Conservation (phyloP, 345 rosid species). For the Hypericum perforatum region DNA sequence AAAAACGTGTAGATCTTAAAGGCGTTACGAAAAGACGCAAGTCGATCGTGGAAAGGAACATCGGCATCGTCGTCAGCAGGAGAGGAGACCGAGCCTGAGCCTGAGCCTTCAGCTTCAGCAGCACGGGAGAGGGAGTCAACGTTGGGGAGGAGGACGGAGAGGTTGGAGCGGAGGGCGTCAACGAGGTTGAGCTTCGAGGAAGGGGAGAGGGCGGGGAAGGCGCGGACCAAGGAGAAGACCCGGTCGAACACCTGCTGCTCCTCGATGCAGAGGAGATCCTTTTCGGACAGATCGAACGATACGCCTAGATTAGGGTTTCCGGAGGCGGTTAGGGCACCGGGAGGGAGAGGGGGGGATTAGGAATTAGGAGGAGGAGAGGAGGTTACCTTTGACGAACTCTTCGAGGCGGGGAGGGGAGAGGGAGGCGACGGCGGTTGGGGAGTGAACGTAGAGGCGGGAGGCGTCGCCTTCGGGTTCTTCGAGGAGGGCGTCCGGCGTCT, state of each 20-base stretch:
- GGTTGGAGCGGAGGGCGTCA: constrained; percentile 80
- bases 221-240: constrained; percentile 54
- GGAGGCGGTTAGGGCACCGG: background rate
- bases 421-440: constrained; percentile 40
- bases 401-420: constrained; percentile 59
- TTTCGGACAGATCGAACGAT: constrained; percentile 85
- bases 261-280: constrained; percentile 81
- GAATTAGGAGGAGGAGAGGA: background rate
- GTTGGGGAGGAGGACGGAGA: constrained; percentile 89
- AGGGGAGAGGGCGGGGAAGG: constrained; percentile 42
- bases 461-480: constrained; percentile 32
- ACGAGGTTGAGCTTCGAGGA: constrained; percentile 57
- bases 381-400: constrained; percentile 83
- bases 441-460: constrained; percentile 44
- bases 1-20: constrained; percentile 82
- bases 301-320: constrained; percentile 36
- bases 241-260: constrained; percentile 85
- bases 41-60: constrained; percentile 40
- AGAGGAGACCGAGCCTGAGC: constrained; percentile 48
- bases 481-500: constrained; percentile 53
- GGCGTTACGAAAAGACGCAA: constrained; percentile 77
- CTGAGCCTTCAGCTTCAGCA: constrained; percentile 33
- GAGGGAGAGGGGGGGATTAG: background rate
- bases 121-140: constrained; percentile 66
- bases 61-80: constrained; percentile 44